Percentiles rank a stretch among this genome's conserved stretches.
Conservation (phyloP, 495 filamentous ascomycete species). For the Ascodesmis nigricans region DNA sequence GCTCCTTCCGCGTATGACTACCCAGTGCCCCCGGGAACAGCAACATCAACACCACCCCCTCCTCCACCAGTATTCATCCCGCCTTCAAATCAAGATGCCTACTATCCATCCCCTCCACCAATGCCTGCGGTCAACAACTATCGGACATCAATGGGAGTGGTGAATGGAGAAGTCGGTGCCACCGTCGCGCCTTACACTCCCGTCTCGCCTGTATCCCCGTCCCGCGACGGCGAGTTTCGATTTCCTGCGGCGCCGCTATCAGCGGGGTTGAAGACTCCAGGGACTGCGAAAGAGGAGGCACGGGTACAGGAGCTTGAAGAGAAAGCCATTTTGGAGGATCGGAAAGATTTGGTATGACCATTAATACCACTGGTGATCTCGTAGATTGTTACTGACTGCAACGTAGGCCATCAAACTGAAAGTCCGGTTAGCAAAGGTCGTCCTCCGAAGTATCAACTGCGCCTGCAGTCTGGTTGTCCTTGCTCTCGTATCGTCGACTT, state of each 20-base stretch:
- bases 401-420: conserved; percentile 72
- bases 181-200: conserved; percentile 1
- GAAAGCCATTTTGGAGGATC: conserved; percentile 57
- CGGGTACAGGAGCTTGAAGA: conserved; percentile 30
- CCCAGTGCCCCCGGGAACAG: conserved; percentile 6
- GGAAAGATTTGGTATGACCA: conserved; percentile 54
- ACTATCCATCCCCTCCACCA: conserved; percentile 8
- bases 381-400: conserved; percentile 21
- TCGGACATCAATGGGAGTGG: conserved; percentile 10
- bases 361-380: too few species aligned
- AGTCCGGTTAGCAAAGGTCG: conserved; percentile 81
- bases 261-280: conserved; percentile 11
- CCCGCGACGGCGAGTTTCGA: neutral
- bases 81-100: conserved; percentile 3
- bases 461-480: conserved; percentile 66
- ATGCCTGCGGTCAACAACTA: conserved; percentile 4
- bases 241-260: conserved; percentile 18
- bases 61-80: conserved; percentile 2
- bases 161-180: conserved; percentile 17
- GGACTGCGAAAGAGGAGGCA: conserved; percentile 12
- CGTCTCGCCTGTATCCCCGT: neutral
- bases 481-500: conserved; percentile 59
- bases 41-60: conserved; percentile 12
- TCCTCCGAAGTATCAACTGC: conserved; percentile 84
- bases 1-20: neutral